Conservation (phyloP, 192 early-diverging fungal species). For the Anaeromyces robustus region DNA sequence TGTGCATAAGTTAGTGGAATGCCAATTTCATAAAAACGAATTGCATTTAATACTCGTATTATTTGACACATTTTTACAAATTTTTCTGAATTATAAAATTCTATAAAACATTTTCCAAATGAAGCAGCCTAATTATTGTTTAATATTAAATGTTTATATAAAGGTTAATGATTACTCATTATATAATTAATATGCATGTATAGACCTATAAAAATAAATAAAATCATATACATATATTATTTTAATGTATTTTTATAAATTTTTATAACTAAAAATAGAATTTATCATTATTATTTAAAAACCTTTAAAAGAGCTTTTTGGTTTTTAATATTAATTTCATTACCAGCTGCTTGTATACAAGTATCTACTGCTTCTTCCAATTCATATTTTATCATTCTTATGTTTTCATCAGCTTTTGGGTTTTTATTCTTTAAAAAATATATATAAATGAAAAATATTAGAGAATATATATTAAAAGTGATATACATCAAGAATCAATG, state of each 20-base stretch:
- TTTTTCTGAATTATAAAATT: conserved; percentile 65
- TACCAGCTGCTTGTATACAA: conserved; percentile 81
- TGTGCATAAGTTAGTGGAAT: conserved; percentile 80
- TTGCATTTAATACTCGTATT: conserved; percentile 77
- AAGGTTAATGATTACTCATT: too few species aligned
- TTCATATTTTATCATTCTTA: conserved; percentile 67
- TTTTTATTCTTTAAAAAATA: conserved; percentile 31
- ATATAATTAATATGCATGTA: too few species aligned
- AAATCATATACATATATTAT: too few species aligned
- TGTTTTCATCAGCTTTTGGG: conserved; percentile 88
- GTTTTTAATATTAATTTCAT: conserved; percentile 57
- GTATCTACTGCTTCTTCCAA: conserved; percentile 74
- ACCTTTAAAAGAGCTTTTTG: conserved; percentile 71
- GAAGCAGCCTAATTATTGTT: conserved; percentile 57
- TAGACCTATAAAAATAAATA: too few species aligned
- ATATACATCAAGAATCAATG: too few species aligned
- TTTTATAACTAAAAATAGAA: too few species aligned
- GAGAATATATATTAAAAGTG: too few species aligned
- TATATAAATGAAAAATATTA: too few species aligned
- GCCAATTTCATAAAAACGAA: conserved; percentile 68
- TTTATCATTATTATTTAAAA: too few species aligned
- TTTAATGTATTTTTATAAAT: too few species aligned
- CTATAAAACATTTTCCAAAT: conserved; percentile 83
- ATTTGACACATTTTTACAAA: conserved; percentile 78
- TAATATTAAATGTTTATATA: too few species aligned